Percentiles rank a stretch among this genome's conserved stretches.
phyloP scores from a whole-genome alignment of 768 basidiomycete species.

The Sistotremastrum suecicum region DNA sequence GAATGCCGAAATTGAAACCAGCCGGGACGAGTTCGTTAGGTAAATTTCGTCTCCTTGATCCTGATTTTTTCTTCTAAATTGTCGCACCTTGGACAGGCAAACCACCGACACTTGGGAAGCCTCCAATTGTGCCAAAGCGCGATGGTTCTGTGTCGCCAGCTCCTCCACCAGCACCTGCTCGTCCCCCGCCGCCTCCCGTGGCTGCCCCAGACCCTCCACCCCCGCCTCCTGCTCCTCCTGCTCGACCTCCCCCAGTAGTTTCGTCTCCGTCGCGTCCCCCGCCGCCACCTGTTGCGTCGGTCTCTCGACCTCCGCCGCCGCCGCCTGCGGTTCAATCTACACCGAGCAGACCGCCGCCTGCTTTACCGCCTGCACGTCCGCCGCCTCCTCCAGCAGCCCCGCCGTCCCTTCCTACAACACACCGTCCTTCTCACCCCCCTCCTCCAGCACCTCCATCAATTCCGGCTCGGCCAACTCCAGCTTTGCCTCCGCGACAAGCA shows the following conservation, averaged over 20 bases:
- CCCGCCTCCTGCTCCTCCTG: conserved; percentile 7
- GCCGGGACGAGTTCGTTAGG: conserved; percentile 48
- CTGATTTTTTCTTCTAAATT: conserved; percentile 1
- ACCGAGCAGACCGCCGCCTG: conserved; percentile 13
- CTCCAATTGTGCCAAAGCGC: conserved; percentile 48
- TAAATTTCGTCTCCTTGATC: conserved; percentile 17
- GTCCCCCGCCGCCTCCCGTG: conserved; percentile 10
- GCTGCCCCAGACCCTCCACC: not conserved
- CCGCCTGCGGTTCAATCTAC: conserved; percentile 9
- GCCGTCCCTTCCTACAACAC: conserved; percentile 11
- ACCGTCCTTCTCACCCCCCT: conserved; percentile 16
- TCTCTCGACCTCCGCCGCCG: conserved; percentile 9
- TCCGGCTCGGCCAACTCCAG: conserved; percentile 1
- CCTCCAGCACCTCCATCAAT: conserved; percentile 10
- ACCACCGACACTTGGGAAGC: conserved; percentile 48
- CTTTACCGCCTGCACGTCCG: conserved; percentile 15
- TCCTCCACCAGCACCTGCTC: conserved; percentile 16
- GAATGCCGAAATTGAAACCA: conserved; percentile 81
- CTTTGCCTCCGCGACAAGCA: conserved; percentile 8
- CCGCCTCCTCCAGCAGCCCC: conserved; percentile 3
- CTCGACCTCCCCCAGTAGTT: conserved; percentile 18
- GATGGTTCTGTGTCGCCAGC: conserved; percentile 19
- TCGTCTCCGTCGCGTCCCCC: conserved; percentile 21
- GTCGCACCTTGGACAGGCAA: conserved; percentile 28
- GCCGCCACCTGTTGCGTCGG: conserved; percentile 11